Conservation (phyloP, 345 rosid species). For the Syzygium grande region DNA sequence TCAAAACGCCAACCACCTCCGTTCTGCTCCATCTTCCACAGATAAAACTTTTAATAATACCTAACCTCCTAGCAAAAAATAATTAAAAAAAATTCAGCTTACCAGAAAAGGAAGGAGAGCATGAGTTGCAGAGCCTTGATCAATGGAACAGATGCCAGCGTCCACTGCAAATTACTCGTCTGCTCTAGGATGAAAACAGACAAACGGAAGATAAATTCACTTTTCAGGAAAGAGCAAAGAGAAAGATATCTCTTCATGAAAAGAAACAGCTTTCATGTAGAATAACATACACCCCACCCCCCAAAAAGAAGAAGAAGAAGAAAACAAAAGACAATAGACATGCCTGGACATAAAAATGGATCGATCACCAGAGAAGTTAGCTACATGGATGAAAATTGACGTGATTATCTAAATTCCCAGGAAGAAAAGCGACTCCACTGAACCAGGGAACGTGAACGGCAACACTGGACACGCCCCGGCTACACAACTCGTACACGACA, state of each 20-base stretch:
- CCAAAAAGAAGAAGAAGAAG: neutral
- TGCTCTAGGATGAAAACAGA: conserved; percentile 33
- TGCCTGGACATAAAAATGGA: neutral
- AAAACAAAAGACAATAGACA: neutral
- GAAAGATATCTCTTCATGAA: neutral
- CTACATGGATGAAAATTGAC: neutral
- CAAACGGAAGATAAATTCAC: neutral
- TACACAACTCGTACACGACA: neutral
- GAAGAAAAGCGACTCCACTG: neutral
- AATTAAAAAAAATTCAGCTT: neutral
- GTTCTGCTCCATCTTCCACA: neutral
- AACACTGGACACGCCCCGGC: neutral
- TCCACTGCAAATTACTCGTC: conserved; percentile 78
- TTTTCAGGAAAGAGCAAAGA: neutral
- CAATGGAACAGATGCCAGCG: conserved; percentile 72
- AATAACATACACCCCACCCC: neutral
- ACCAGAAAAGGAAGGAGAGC: conserved; percentile 92
- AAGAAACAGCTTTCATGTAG: neutral
- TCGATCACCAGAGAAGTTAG: neutral
- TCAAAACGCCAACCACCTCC: neutral
- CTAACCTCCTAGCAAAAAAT: neutral
- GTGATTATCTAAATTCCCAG: neutral
- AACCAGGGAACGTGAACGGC: neutral
- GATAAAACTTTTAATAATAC: neutral
- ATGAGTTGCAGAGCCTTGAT: conserved; percentile 83